Conservation (phyloP, 2,329 filamentous ascomycete genomes). For the Cladosporium halotolerans region DNA sequence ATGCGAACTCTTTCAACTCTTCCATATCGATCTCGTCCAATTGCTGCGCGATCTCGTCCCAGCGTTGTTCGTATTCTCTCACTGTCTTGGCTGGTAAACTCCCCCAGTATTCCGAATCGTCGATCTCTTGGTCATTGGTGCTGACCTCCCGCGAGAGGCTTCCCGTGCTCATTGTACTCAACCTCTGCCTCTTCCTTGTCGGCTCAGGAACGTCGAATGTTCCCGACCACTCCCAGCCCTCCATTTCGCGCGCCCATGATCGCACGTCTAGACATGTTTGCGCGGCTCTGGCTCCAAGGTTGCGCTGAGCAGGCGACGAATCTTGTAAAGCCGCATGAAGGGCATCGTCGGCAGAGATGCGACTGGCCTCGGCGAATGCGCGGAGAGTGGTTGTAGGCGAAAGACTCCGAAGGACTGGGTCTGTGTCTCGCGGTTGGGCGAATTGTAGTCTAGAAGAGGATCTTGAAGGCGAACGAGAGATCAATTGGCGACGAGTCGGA, state of each 20-base stretch:
- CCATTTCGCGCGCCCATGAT: conserved; percentile 69
- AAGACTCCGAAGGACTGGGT: conserved; percentile 52
- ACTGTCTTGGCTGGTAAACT: conserved; percentile 62
- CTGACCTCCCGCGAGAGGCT: too few relatives aligned
- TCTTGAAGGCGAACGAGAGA: conserved; percentile 24
- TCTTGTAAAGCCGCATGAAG: neutral
- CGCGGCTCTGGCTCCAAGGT: conserved; percentile 57
- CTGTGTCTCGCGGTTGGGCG: conserved; percentile 17
- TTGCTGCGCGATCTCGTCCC: conserved; percentile 66
- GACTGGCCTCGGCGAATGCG: conserved; percentile 41
- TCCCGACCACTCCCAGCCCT: conserved; percentile 54
- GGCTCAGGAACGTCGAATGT: conserved; percentile 38
- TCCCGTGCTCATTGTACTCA: conserved; percentile 14
- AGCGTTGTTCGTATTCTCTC: conserved; percentile 60
- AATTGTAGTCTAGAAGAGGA: conserved; percentile 21
- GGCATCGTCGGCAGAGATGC: neutral
- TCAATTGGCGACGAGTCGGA: conserved; percentile 14
- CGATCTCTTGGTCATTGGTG: conserved; percentile 18
- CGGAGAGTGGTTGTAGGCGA: conserved; percentile 56
- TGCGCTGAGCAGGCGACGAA: neutral
- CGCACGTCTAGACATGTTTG: conserved; percentile 64
- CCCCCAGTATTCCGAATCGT: conserved; percentile 55
- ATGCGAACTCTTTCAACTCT: conserved; percentile 80
- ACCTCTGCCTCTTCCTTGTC: conserved; percentile 21
- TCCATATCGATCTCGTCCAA: conserved; percentile 69